Conservation (phyloP, 2,329 filamentous ascomycete genomes). For the Cercospora zeae-maydis region DNA sequence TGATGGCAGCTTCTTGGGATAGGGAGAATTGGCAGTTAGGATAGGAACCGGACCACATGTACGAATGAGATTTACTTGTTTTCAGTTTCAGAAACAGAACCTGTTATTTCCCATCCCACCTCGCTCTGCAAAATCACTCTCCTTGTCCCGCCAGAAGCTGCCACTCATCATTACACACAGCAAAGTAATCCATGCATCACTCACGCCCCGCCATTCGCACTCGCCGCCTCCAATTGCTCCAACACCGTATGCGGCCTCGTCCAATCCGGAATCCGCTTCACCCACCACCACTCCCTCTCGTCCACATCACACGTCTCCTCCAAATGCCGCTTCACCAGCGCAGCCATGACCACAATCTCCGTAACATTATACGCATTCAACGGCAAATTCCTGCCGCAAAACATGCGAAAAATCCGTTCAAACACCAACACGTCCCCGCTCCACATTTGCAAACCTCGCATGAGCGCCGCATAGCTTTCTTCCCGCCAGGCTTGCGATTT, state of each 20-base stretch:
- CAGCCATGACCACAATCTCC: constrained; percentile 34
- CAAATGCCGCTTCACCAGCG: constrained; percentile 22
- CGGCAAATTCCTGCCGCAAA: constrained; percentile 22
- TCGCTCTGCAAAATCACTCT: not conserved
- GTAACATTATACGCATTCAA: constrained; percentile 32
- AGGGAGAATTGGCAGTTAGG: not conserved
- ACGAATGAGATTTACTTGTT: not conserved
- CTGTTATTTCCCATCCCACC: no score
- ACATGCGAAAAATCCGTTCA: constrained; percentile 26
- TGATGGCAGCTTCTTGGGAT: not conserved
- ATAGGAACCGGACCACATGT: not conserved
- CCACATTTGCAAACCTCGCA: constrained; percentile 25
- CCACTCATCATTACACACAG: not conserved
- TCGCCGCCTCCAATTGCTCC: not conserved
- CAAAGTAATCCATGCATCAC: not conserved
- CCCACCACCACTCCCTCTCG: not conserved
- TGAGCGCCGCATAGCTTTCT: constrained; percentile 34
- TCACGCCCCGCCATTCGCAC: not conserved
- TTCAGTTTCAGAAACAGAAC: not conserved
- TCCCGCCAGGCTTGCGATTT: constrained; percentile 32
- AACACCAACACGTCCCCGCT: constrained; percentile 28
- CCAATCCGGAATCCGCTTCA: constrained; percentile 4
- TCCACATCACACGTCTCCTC: not conserved
- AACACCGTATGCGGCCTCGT: constrained; percentile 2
- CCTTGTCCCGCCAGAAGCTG: not conserved